Percentiles rank a stretch among this genome's conserved stretches.
These are phyloP conservation scores for Coniochaeta ligniaria DNA, from an alignment of 2,329 filamentous ascomycete genomes.

Conservation along the genomic window DNA sequence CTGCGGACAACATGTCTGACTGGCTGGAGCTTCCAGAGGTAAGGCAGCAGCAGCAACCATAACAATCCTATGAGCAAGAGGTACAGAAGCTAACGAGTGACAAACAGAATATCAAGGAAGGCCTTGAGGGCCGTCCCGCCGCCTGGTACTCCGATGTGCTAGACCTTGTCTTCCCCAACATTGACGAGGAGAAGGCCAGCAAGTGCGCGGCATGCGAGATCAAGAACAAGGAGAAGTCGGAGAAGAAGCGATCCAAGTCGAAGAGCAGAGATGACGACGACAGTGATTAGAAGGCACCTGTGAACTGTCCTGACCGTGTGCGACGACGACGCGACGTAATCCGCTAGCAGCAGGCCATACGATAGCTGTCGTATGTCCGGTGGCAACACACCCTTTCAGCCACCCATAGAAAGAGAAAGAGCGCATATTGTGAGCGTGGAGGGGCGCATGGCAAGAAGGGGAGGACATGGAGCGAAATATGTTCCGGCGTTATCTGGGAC, in stretches of 20 bases:
- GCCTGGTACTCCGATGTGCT: slow-evolving; percentile 95
- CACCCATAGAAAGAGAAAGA: neutral
- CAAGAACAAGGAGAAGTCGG: slow-evolving; percentile 40
- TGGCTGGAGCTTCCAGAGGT: slow-evolving; percentile 97
- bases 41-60: slow-evolving; percentile 26
- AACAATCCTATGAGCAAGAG: neutral
- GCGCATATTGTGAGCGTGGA: neutral
- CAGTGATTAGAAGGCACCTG: slow-evolving; percentile 13
- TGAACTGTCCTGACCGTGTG: neutral
- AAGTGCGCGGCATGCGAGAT: slow-evolving; percentile 58
- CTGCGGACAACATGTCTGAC: slow-evolving; percentile 89
- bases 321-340: neutral
- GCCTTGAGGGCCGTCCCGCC: slow-evolving; percentile 84
- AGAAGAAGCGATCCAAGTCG: slow-evolving; percentile 33
- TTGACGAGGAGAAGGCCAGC: slow-evolving; percentile 69
- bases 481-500: neutral
- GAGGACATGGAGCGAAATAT: neutral
- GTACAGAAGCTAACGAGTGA: slow-evolving; percentile 7
- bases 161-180: slow-evolving; percentile 75
- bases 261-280: slow-evolving; percentile 57
- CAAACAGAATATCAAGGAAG: slow-evolving; percentile 89
- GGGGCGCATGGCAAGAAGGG: neutral
- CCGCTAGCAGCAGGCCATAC: neutral
- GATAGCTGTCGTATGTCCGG: neutral
- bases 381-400: neutral